Conservation (phyloP, 2,329 filamentous ascomycete genomes). For the Metarhizium sp. region DNA sequence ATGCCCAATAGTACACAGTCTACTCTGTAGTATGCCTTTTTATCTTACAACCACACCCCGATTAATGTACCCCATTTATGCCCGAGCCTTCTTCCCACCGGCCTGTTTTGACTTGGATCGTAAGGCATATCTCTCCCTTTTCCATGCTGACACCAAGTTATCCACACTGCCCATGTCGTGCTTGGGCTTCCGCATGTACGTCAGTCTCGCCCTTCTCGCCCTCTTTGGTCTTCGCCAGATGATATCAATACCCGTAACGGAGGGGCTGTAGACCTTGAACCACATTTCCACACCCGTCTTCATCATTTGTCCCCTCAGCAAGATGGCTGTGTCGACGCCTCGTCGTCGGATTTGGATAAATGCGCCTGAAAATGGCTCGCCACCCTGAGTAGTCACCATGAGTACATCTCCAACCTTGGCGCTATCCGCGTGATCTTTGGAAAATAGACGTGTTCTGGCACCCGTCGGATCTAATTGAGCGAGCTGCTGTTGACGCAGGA, state of each 20-base stretch:
- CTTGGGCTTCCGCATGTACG: slow-evolving; percentile 80
- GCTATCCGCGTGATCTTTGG: slow-evolving; percentile 64
- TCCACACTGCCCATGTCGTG: slow-evolving; percentile 85
- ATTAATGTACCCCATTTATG: slow-evolving; percentile 6
- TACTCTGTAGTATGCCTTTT: slow-evolving; percentile 6
- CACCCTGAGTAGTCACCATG: slow-evolving; percentile 70
- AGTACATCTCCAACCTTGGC: slow-evolving; percentile 84
- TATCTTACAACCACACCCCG: slow-evolving; percentile 20
- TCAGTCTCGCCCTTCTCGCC: slow-evolving; percentile 77
- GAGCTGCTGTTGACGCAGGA: slow-evolving; percentile 61
- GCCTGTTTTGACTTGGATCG: slow-evolving; percentile 23
- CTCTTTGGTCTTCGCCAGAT: slow-evolving; percentile 80
- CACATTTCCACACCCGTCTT: slow-evolving; percentile 92
- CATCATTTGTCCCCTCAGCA: slow-evolving; percentile 79
- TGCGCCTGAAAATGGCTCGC: slow-evolving; percentile 84
- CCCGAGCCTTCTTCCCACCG: slow-evolving; percentile 14
- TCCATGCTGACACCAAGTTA: slow-evolving; percentile 54
- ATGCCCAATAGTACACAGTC: background rate
- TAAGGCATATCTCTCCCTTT: slow-evolving; percentile 33
- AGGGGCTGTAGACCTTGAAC: slow-evolving; percentile 89
- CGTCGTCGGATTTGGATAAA: slow-evolving; percentile 77
- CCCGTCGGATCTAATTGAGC: slow-evolving; percentile 73
- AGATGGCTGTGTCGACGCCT: slow-evolving; percentile 81
- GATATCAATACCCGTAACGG: slow-evolving; percentile 84
- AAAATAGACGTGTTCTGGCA: slow-evolving; percentile 73